phyloP scores from a whole-genome alignment of 768 basidiomycete genomes.

The Xanthoconium purpureum region DNA sequence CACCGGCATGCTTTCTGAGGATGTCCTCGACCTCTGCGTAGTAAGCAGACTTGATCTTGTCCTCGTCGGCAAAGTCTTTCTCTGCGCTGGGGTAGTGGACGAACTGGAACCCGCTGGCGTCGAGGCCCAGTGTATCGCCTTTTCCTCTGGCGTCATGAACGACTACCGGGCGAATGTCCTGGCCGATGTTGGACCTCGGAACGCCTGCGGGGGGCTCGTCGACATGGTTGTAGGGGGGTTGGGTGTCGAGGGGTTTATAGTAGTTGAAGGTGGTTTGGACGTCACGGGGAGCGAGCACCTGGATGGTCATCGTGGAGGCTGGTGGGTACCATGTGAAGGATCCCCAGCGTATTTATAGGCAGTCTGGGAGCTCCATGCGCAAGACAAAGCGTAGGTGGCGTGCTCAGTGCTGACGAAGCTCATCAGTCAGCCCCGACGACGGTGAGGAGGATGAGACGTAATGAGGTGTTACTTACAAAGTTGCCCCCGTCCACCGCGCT shows the following conservation, averaged over 20 bases:
- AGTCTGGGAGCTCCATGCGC: neutral
- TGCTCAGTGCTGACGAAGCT: neutral
- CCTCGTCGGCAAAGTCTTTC: slow-evolving; percentile 41
- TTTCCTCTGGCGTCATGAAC: slow-evolving; percentile 35
- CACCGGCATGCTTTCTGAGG: slow-evolving; percentile 39
- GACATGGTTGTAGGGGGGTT: slow-evolving; percentile 37
- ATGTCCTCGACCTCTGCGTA: slow-evolving; percentile 43
- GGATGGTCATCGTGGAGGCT: slow-evolving; percentile 14
- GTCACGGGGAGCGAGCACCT: slow-evolving; percentile 32
- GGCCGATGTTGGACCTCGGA: slow-evolving; percentile 31
- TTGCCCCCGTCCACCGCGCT: neutral
- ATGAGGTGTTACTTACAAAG: neutral
- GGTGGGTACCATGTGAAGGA: neutral
- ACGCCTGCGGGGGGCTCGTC: slow-evolving; percentile 26
- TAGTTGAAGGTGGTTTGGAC: slow-evolving; percentile 41
- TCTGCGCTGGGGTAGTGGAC: slow-evolving; percentile 31
- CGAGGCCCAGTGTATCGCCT: slow-evolving; percentile 30
- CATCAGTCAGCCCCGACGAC: slow-evolving; percentile 3
- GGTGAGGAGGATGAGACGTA: neutral
- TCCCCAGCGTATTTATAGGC: slow-evolving; percentile 8
- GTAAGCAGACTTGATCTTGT: slow-evolving; percentile 35
- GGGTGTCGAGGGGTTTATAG: slow-evolving; percentile 24
- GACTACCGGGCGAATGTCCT: slow-evolving; percentile 15
- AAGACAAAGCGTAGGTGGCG: neutral
- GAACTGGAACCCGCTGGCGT: slow-evolving; percentile 46